Base-by-base conservation (phyloP, 495 filamentous ascomycete genomes). In the Geoglossum glabrum region DNA sequence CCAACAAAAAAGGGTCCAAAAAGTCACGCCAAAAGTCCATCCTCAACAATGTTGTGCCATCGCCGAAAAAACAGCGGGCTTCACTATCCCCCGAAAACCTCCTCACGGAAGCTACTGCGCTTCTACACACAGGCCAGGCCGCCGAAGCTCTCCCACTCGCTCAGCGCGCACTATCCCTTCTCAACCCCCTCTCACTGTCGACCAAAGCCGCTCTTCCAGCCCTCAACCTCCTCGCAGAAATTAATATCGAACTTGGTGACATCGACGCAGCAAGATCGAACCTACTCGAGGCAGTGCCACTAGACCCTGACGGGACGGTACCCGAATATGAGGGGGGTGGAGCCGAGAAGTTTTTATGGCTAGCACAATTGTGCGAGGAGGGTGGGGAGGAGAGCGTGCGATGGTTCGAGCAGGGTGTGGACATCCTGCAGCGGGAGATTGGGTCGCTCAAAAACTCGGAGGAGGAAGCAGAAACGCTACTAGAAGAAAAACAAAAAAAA, bases 311-410 rank as follows among this genome's bases (percentile, higher is more conserved):
- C 56, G 90, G 90, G 3, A 67, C 64, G 45, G 68, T 75, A 56
- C 72, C 77, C 2, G 74, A 80, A 56, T 71, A 74, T 3, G 72
- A 79, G 47, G 87, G 86, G 19, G 87, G 86, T 8, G 93, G 90
- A 0, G 80, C 89, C 0, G 92, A 96, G 64, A 97, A 95, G 68
- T 97, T 97, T 66, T 71, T 99, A 1, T 96, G 88, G 82, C 74
- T 97, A 27, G 92, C 93, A 47, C 93, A 99, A 69, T 75, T 99
- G 65, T 85, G 82, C 67, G 86, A 92, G 55, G 77, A 86, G 56
- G 92, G 92, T 38, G 93, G 92, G 2, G 64, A 75, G 56, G 85
- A 87, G 60, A 94, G 87, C 64, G 82, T 97, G 34, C 64, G 66
- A 28, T 96, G 90, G 89, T 97, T 86, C 67, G 85, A 90, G 69